Evolutionary conservation across 2,329 filamentous ascomycete species (phyloP).

Genomic region (Huntiella abstrusa): DNA sequence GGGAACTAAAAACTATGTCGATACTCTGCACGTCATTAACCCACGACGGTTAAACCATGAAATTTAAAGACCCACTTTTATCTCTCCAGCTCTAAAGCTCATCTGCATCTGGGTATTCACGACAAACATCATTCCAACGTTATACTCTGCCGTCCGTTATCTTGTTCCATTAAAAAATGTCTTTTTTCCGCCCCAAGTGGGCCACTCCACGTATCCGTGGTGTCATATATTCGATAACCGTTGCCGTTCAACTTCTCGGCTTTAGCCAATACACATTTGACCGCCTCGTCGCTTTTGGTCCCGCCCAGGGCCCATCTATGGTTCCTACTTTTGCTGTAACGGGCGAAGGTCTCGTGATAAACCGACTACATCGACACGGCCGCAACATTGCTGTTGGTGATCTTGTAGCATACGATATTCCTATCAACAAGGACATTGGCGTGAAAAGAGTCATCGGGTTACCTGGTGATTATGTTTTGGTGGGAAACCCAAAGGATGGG

Average conservation of each 20-base stretch:
- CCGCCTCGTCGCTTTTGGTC: slow-evolving; percentile 42
- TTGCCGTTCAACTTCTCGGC: slow-evolving; percentile 26
- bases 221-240: slow-evolving; percentile 25
- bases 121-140: neutral
- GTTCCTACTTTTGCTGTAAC: slow-evolving; percentile 57
- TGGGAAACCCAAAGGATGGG: slow-evolving; percentile 37
- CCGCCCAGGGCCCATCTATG: slow-evolving; percentile 65
- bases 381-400: slow-evolving; percentile 56
- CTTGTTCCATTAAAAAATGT: neutral
- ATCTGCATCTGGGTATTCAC: neutral
- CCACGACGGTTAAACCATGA: too few species aligned
- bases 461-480: slow-evolving; percentile 56
- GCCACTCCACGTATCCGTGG: slow-evolving; percentile 7
- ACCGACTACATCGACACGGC: slow-evolving; percentile 49
- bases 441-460: slow-evolving; percentile 67
- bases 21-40: neutral
- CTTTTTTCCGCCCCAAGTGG: slow-evolving; percentile 10
- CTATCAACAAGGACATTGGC: slow-evolving; percentile 38
- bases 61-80: neutral
- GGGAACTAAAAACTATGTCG: neutral
- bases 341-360: slow-evolving; percentile 51
- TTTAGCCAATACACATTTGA: slow-evolving; percentile 33
- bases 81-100: neutral
- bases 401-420: slow-evolving; percentile 60
- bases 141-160: neutral